Base-by-base conservation (phyloP, 495 filamentous ascomycete genomes). In the Cetradonia linearis region DNA sequence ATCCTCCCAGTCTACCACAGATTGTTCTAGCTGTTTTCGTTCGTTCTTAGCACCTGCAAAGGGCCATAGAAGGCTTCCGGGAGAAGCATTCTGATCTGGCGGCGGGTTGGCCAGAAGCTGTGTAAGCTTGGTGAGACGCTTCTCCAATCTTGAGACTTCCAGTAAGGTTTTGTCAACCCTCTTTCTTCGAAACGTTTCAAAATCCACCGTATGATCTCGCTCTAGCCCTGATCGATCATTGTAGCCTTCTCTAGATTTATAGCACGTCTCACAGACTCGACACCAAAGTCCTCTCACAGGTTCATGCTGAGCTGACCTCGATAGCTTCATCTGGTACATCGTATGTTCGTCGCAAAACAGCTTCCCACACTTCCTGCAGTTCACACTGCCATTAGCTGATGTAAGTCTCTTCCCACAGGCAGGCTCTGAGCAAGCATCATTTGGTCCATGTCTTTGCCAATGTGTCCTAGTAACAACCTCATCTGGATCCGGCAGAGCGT, bases 291-390 rank as follows among this genome's bases (percentile, higher is more conserved):
- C 93, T 62, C 94, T 74, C 1, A 95, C 86, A 0, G 94, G 94
- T 64, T 98, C 94, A 75, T 95, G 89, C 63, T 85, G 81, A 5
- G 94, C 93, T 6, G 89, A 85, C 50, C 91, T 79, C 11, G 89
- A 95, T 23, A 98, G 81, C 78, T 93, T 96, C 88, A 97, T 97
- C 74, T 97, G 91, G 67, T 97, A 98, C 93, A 96, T 96, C 34
- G 92, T 96, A 74, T 98, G 94, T 64, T 94, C 89, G 69, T 97
- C 92, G 72, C 93, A 98, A 69, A 96, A 98, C 37, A 98, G 75
- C 63, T 83, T 86, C 0, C 93, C 93, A 63, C 93, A 98, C 56
- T 89, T 87, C 57, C 93, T 78, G 68, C 93, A 98, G 68, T 98
- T 95, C 64, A 97, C 83, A 61, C 78, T 88, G 18, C 92, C 91